These are phyloP conservation scores for Bjerkandera adusta DNA, from an alignment of 1,284 basidiomycete genomes.

Conservation along the genomic window DNA sequence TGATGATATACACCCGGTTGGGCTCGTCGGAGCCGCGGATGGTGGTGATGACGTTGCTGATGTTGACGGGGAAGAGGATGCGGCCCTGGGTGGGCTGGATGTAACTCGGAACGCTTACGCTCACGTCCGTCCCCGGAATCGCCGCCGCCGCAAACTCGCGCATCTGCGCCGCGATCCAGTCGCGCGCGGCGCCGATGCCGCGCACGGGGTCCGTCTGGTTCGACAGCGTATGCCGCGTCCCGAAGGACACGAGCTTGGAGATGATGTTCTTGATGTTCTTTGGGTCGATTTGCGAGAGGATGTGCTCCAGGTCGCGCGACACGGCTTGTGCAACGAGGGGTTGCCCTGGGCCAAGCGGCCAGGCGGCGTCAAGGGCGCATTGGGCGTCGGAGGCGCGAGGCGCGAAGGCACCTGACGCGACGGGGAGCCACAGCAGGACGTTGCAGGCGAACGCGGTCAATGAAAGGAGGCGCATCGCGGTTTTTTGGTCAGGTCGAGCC, in stretches of 20 bases:
- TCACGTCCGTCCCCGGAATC: constrained; percentile 40
- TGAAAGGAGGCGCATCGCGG: neutral
- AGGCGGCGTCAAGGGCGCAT: constrained; percentile 31
- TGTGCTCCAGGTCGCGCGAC: constrained; percentile 38
- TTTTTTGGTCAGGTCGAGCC: neutral
- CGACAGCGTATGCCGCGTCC: constrained; percentile 51
- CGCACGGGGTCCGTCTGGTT: constrained; percentile 48
- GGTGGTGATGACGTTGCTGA: constrained; percentile 51
- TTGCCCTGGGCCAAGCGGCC: constrained; percentile 48
- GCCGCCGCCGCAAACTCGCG: constrained; percentile 39
- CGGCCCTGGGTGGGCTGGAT: constrained; percentile 35
- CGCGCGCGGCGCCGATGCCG: constrained; percentile 52
- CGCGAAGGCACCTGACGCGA: neutral
- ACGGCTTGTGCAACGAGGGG: constrained; percentile 41
- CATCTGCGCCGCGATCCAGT: constrained; percentile 52
- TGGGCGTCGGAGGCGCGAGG: constrained; percentile 14
- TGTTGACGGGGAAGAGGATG: constrained; percentile 41
- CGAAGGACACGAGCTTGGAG: constrained; percentile 50
- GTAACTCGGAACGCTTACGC: constrained; percentile 44
- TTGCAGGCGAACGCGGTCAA: neutral
- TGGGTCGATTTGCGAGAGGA: constrained; percentile 44
- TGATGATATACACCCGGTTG: constrained; percentile 50
- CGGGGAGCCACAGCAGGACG: constrained; percentile 2
- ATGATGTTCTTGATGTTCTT: constrained; percentile 44
- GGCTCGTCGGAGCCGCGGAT: constrained; percentile 45